Base-by-base conservation (phyloP, 1,284 basidiomycete species). In the Heterobasidion irregulare region DNA sequence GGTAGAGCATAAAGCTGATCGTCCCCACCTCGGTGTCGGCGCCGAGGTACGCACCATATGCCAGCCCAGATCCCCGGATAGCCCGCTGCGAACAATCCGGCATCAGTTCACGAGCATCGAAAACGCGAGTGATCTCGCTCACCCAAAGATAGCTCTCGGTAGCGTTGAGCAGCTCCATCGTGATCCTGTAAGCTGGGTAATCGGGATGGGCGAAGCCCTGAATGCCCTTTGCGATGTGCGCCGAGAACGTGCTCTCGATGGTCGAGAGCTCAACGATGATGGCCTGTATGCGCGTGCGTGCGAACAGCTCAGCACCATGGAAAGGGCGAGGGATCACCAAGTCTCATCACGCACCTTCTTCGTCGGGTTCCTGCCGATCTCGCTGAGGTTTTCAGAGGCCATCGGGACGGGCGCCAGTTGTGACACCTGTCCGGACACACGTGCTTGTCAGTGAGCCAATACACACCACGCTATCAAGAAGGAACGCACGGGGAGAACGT, bases 131-230 rank as follows among this genome's bases (percentile, higher is more conserved):
- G 16, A 53, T 36, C 53, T 38, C 32, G 59, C 72, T 59, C 72
- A 89, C 89, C 96, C 97, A 99, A 56, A 99, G 82, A 69, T 89
- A 98, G 61, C 90, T 90, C 73, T 99, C 97, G 52, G 94, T 86
- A 2, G 94, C 96, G 63, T 98, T 98, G 50, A 99, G 74, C 4
- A 95, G 84, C 59, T 94, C 89, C 7, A 89, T 72, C 0, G 94
- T 87, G n/a, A 99, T 82, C 36, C 85, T 81, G 36, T 98, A 72
- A 13, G 89, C 89, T 1, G 96, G 89, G 57, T 87, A 87, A 61
- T 98, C 93, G 1, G 88, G 83, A 67, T 98, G 87, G 58, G 82
- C 70, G 67, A 89, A 94, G 15, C 92, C 92, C 65, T 77, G 73
- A 48, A 93, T 83, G 44, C 89, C 86, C 65, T 87, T 91, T 0